These are phyloP conservation scores for Beauveria pseudobassiana DNA, from an alignment of 2,329 filamentous ascomycete genomes.

Conservation along the genomic window DNA sequence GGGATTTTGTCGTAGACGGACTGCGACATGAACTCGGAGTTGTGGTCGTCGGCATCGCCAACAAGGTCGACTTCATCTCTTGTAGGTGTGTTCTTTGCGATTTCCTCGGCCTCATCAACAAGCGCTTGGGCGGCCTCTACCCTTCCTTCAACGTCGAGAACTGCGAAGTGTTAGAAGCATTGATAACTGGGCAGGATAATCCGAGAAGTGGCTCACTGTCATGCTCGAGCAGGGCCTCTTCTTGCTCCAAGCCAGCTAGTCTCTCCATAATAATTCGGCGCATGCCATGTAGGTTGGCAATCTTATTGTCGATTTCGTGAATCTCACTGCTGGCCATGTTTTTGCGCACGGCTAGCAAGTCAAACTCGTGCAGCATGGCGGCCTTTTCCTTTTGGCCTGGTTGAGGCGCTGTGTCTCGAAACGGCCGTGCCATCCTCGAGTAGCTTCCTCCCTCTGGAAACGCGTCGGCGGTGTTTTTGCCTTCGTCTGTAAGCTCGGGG, in stretches of 20 bases:
- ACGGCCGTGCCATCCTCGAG: constrained; percentile 53
- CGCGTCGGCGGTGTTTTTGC: constrained; percentile 61
- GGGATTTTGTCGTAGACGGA: constrained; percentile 94
- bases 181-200: background rate
- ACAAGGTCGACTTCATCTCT: constrained; percentile 48
- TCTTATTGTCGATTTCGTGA: constrained; percentile 92
- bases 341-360: constrained; percentile 87
- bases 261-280: constrained; percentile 84
- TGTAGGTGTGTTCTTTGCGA: constrained; percentile 43
- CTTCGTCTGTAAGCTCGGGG: constrained; percentile 62
- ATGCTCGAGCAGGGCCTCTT: constrained; percentile 83
- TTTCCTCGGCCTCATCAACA: constrained; percentile 50
- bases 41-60: constrained; percentile 41
- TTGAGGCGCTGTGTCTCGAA: constrained; percentile 55
- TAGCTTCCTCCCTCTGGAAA: constrained; percentile 69
- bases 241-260: constrained; percentile 77
- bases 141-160: constrained; percentile 54
- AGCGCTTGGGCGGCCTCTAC: constrained; percentile 55
- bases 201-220: constrained; percentile 53
- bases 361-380: constrained; percentile 72
- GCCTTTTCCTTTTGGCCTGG: constrained; percentile 75
- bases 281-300: constrained; percentile 88
- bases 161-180: constrained; percentile 34
- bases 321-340: constrained; percentile 98
- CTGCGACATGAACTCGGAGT: constrained; percentile 81